Conservation (phyloP, 306 rosid species). For the Casuarina equisetifolia region DNA sequence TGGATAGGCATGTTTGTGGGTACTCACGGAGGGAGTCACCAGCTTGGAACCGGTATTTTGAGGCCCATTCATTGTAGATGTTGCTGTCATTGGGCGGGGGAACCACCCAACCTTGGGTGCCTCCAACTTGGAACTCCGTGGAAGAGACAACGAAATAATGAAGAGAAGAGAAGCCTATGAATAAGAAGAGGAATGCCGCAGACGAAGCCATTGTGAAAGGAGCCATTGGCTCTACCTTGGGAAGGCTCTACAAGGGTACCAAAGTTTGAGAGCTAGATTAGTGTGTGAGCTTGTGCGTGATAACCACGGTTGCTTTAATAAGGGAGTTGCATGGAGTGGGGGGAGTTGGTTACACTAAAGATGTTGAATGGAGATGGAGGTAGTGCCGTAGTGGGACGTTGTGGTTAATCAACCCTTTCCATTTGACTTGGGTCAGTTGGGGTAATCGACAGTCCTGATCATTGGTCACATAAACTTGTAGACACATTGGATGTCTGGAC, state of each 20-base stretch:
- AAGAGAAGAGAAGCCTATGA: conserved; percentile 25
- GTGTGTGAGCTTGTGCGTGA: background rate
- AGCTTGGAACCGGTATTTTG: conserved; percentile 63
- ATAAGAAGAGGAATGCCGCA: conserved; percentile 26
- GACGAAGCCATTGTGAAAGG: conserved; percentile 7
- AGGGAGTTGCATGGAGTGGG: background rate
- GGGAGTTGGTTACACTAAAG: background rate
- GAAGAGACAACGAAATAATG: conserved; percentile 30
- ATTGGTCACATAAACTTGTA: no score
- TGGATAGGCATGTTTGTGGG: background rate
- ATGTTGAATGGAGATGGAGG: background rate
- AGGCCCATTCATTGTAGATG: conserved; percentile 80
- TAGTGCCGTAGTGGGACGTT: conserved; percentile 1
- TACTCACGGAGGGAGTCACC: conserved; percentile 67
- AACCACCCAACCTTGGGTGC: conserved; percentile 63
- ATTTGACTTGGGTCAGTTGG: conserved; percentile 1
- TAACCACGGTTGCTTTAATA: background rate
- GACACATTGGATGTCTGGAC: no score
- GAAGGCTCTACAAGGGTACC: background rate
- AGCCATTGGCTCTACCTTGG: conserved; percentile 25
- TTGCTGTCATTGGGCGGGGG: conserved; percentile 65
- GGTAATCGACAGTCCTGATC: no score
- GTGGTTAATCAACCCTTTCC: background rate
- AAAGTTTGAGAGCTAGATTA: background rate
- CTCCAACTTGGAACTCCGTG: conserved; percentile 78